Evolutionary conservation across 1,284 basidiomycete genomes (phyloP).

Genomic region (Gymnopus androsaceus): DNA sequence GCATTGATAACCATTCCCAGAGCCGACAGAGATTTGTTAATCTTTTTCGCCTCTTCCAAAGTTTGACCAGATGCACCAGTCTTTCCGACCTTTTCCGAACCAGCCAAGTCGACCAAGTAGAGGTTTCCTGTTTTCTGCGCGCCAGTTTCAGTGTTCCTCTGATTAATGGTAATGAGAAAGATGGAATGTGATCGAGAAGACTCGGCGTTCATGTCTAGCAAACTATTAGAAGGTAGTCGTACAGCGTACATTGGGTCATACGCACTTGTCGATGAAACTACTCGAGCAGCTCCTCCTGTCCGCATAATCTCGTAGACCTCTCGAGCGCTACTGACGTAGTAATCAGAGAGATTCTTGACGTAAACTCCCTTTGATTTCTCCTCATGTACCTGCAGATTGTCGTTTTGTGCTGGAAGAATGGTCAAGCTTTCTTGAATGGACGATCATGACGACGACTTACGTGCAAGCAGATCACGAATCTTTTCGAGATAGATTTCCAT

Average conservation of each 20-base stretch:
- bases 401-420: constrained; percentile 81
- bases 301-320: constrained; percentile 99
- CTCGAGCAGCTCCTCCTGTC: constrained; percentile 88
- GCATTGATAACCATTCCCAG: constrained; percentile 99
- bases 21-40: constrained; percentile 97
- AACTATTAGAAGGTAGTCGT: neutral
- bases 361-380: constrained; percentile 98
- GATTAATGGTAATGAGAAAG: constrained; percentile 96
- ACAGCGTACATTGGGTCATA: constrained; percentile 17
- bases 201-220: constrained; percentile 97
- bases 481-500: constrained; percentile 99
- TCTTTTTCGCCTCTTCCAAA: constrained; percentile 99
- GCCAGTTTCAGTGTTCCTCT: constrained; percentile 94
- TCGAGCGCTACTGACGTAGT: constrained; percentile 94
- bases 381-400: constrained; percentile 98
- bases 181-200: constrained; percentile 99
- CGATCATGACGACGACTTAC: constrained; percentile 50
- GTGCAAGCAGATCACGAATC: constrained; percentile 93
- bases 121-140: constrained; percentile 96
- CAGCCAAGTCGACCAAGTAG: constrained; percentile 97
- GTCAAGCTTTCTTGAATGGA: constrained; percentile 3
- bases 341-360: constrained; percentile 97
- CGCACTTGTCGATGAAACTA: constrained; percentile 94
- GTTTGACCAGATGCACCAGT: constrained; percentile 99
- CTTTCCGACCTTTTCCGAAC: constrained; percentile 99